Percentiles rank a stretch among this genome's conserved stretches.
phyloP scores from a whole-genome alignment of 106 monocot species.

The Dactylorhiza incarnata region DNA sequence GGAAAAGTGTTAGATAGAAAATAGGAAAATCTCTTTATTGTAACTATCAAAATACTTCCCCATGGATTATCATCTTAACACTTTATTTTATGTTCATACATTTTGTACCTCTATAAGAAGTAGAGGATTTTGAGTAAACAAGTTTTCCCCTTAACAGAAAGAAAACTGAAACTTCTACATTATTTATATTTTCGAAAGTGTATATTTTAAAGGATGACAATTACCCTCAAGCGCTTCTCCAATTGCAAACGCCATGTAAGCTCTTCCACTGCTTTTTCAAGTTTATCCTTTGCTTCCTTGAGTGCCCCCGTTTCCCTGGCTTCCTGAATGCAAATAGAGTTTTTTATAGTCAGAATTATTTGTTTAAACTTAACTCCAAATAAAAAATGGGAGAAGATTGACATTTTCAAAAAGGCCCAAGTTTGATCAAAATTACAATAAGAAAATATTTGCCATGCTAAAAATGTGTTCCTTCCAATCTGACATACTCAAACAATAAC shows the following conservation, averaged over 20 bases:
- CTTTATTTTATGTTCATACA: no score
- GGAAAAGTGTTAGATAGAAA: no score
- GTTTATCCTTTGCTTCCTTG: slow-evolving; percentile 83
- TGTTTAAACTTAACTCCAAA: background rate
- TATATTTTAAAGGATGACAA: slow-evolving; percentile 3
- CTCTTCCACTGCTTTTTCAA: slow-evolving; percentile 77
- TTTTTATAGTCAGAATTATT: background rate
- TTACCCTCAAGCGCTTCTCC: slow-evolving; percentile 64
- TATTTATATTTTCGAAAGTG: background rate
- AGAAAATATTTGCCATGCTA: background rate
- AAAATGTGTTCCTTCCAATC: background rate
- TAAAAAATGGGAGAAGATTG: background rate
- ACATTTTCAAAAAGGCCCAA: background rate
- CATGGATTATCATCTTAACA: no score
- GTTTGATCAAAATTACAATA: slow-evolving; percentile 1
- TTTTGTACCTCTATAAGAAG: no score
- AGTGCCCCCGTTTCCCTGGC: slow-evolving; percentile 83
- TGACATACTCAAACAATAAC: background rate
- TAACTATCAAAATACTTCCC: no score
- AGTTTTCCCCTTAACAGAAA: background rate
- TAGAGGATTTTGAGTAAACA: no score
- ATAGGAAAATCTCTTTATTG: no score
- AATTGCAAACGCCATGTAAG: slow-evolving; percentile 73
- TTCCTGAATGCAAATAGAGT: slow-evolving; percentile 31
- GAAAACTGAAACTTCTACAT: background rate